Conservation (phyloP, 345 rosid genomes). For the Brassica juncea region DNA sequence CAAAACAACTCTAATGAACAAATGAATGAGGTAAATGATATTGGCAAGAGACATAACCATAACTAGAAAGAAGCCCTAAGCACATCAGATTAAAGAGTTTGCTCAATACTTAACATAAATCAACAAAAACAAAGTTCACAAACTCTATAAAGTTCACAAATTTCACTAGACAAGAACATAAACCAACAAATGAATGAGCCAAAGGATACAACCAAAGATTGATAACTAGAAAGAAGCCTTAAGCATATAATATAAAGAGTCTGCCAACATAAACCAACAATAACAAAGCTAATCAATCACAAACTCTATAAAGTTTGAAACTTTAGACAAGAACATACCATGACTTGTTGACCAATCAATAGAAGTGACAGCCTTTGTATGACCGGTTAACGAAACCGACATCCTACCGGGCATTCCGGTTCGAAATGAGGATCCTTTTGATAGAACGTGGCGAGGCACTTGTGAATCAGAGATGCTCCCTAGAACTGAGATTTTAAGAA, state of each 20-base stretch:
- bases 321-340: slow-evolving; percentile 42
- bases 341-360: slow-evolving; percentile 74
- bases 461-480: slow-evolving; percentile 62
- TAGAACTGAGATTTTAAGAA: slow-evolving; percentile 46
- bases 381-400: slow-evolving; percentile 53
- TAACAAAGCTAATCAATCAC: background rate
- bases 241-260: no score
- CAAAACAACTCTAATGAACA: slow-evolving; percentile 54
- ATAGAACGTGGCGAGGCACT: slow-evolving; percentile 40
- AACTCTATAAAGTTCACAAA: background rate
- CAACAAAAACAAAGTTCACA: background rate
- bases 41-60: background rate
- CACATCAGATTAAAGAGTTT: background rate
- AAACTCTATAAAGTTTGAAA: background rate
- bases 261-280: background rate
- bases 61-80: background rate
- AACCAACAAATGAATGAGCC: background rate
- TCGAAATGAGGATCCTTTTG: slow-evolving; percentile 33
- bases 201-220: no score
- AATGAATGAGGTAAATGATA: slow-evolving; percentile 44
- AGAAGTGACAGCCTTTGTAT: slow-evolving; percentile 71
- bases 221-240: no score
- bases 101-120: background rate
- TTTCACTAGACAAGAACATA: background rate
- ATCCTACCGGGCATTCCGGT: slow-evolving; percentile 52